Conservation (phyloP, 2,329 filamentous ascomycete species). For the Paraphoma sp. region DNA sequence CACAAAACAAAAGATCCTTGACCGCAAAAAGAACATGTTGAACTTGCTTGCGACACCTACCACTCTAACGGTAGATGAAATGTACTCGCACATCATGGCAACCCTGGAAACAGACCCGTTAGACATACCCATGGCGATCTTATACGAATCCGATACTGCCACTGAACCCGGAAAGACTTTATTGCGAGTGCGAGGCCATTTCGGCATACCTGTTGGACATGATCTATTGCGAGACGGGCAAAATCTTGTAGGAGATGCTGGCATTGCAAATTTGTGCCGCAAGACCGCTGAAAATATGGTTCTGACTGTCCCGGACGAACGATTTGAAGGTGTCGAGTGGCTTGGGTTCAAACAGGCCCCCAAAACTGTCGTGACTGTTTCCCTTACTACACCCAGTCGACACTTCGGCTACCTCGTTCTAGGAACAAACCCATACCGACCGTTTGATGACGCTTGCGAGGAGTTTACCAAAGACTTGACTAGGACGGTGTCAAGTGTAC, state of each 20-base stretch:
- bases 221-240: slow-evolving; percentile 22
- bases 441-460: slow-evolving; percentile 33
- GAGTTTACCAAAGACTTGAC: slow-evolving; percentile 36
- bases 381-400: slow-evolving; percentile 17
- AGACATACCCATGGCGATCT: slow-evolving; percentile 32
- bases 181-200: slow-evolving; percentile 25
- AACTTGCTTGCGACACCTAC: slow-evolving; percentile 29
- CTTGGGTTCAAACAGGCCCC: slow-evolving; percentile 24
- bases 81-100: slow-evolving; percentile 22
- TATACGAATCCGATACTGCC: slow-evolving; percentile 22
- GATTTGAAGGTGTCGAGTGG: slow-evolving; percentile 29
- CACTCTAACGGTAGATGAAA: slow-evolving; percentile 11
- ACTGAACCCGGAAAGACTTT: slow-evolving; percentile 1
- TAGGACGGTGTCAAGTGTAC: slow-evolving; percentile 30
- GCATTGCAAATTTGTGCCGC: slow-evolving; percentile 25
- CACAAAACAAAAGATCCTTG: slow-evolving; percentile 27
- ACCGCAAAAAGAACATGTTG: slow-evolving; percentile 30
- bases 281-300: slow-evolving; percentile 12
- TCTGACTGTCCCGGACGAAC: slow-evolving; percentile 27
- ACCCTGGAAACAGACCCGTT: slow-evolving; percentile 23
- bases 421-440: slow-evolving; percentile 40
- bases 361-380: slow-evolving; percentile 28
- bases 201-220: slow-evolving; percentile 31
- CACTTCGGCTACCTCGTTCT: slow-evolving; percentile 32
- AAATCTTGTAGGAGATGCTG: slow-evolving; percentile 14